Percentiles rank a stretch among this genome's conserved stretches.
Conservation (phyloP, 1,284 basidiomycete species). For the Farysia itapuensis region DNA sequence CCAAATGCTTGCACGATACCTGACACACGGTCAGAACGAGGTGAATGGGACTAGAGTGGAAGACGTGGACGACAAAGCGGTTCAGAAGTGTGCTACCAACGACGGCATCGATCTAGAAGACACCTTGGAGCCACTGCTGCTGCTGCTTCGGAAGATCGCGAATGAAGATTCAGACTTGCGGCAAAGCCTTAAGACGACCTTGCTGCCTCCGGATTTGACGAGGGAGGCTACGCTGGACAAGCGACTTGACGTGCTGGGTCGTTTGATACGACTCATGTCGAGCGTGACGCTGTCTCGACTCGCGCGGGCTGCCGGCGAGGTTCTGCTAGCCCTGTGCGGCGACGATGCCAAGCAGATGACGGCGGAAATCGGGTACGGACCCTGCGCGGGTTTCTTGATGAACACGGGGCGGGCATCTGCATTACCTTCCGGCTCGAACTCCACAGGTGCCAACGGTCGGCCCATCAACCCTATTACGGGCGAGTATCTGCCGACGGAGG, state of each 20-base stretch:
- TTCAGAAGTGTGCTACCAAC: slow-evolving; percentile 10
- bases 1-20: slow-evolving; percentile 27
- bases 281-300: slow-evolving; percentile 30
- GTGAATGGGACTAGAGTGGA: slow-evolving; percentile 9
- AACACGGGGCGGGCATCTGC: slow-evolving; percentile 27
- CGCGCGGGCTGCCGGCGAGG: slow-evolving; percentile 42
- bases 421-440: slow-evolving; percentile 11
- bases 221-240: slow-evolving; percentile 33
- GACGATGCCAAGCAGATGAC: slow-evolving; percentile 34
- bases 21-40: background rate
- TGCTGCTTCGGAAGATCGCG: slow-evolving; percentile 40
- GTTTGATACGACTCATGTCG: slow-evolving; percentile 43
- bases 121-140: slow-evolving; percentile 34
- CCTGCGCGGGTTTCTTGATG: slow-evolving; percentile 50
- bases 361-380: slow-evolving; percentile 46
- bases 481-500: slow-evolving; percentile 28
- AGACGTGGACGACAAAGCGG: slow-evolving; percentile 26
- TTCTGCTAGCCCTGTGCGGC: slow-evolving; percentile 38
- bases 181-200: slow-evolving; percentile 3
- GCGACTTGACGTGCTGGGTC: slow-evolving; percentile 35
- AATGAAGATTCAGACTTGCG: slow-evolving; percentile 26
- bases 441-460: slow-evolving; percentile 6
- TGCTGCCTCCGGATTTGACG: slow-evolving; percentile 38
- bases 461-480: slow-evolving; percentile 50
- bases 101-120: slow-evolving; percentile 46